phyloP scores from a whole-genome alignment of 495 filamentous ascomycete genomes.

The Penicillium angulare region DNA sequence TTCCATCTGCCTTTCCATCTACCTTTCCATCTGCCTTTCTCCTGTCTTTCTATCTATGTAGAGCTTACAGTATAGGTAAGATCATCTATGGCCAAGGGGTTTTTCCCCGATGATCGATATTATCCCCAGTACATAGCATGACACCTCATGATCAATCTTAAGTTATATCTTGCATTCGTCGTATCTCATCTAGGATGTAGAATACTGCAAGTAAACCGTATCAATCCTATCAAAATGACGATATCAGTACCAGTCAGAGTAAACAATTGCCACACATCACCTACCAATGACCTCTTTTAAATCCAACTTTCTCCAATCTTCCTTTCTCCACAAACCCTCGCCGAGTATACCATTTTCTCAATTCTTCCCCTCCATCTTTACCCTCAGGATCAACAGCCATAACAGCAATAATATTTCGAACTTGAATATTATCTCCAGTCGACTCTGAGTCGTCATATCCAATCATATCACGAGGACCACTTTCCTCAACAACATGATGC shows the following conservation, averaged over 20 bases:
- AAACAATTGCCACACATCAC: background rate
- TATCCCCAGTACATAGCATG: too few species aligned
- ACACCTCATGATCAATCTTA: background rate
- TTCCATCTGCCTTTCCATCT: too few species aligned
- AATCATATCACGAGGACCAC: background rate
- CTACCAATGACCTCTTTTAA: slow-evolving; percentile 19
- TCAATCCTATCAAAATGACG: slow-evolving; percentile 14
- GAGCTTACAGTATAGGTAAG: too few species aligned
- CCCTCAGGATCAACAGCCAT: slow-evolving; percentile 29
- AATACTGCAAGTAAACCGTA: slow-evolving; percentile 20
- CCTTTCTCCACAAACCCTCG: slow-evolving; percentile 27
- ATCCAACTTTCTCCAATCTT: slow-evolving; percentile 26
- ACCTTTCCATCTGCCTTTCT: too few species aligned
- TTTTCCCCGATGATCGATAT: too few species aligned
- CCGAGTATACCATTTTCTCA: slow-evolving; percentile 23
- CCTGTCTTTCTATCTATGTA: too few species aligned
- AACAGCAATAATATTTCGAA: slow-evolving; percentile 27
- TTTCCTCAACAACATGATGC: slow-evolving; percentile 7
- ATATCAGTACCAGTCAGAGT: background rate
- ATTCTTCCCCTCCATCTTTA: slow-evolving; percentile 15
- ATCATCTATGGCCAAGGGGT: too few species aligned
- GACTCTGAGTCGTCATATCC: background rate
- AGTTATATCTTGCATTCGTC: too few species aligned
- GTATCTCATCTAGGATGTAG: too few species aligned
- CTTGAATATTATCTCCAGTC: background rate